Evolutionary conservation across 1,284 basidiomycete genomes (phyloP).

Genomic region (Cutaneotrichosporon sp.): DNA sequence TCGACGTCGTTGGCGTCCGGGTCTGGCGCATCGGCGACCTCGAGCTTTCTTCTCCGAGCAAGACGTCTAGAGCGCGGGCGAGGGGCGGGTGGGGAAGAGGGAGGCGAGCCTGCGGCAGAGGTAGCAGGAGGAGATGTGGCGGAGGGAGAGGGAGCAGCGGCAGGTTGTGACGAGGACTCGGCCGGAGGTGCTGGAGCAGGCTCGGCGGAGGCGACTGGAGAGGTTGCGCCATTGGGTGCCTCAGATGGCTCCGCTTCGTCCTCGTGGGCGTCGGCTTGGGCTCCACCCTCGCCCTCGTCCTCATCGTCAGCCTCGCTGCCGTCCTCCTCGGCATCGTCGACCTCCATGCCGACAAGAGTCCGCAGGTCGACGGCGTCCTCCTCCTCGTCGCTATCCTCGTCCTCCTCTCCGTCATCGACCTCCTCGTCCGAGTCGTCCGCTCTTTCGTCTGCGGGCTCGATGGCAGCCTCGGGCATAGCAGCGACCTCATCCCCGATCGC

Average conservation of each 20-base stretch:
- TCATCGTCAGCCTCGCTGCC: not conserved
- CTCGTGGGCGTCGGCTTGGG: not conserved
- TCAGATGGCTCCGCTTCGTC: not conserved
- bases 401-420: not conserved
- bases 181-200: not conserved
- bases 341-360: not conserved
- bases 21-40: slow-evolving; percentile 30
- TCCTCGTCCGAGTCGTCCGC: not conserved
- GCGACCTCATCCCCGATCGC: not conserved
- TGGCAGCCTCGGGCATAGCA: not conserved
- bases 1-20: slow-evolving; percentile 53
- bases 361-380: slow-evolving; percentile 3
- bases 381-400: not conserved
- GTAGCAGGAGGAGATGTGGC: not conserved
- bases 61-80: slow-evolving; percentile 28
- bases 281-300: not conserved
- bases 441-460: not conserved
- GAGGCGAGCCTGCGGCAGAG: not conserved
- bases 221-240: not conserved
- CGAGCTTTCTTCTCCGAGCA: slow-evolving; percentile 20
- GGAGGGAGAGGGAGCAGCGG: not conserved
- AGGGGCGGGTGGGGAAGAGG: slow-evolving; percentile 1
- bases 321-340: not conserved
- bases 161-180: not conserved
- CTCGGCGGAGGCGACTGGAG: not conserved